Percentiles rank a stretch among this genome's conserved stretches.
Evolutionary conservation across 345 rosid genomes (phyloP).

Genomic region (Erodium maritimum): DNA sequence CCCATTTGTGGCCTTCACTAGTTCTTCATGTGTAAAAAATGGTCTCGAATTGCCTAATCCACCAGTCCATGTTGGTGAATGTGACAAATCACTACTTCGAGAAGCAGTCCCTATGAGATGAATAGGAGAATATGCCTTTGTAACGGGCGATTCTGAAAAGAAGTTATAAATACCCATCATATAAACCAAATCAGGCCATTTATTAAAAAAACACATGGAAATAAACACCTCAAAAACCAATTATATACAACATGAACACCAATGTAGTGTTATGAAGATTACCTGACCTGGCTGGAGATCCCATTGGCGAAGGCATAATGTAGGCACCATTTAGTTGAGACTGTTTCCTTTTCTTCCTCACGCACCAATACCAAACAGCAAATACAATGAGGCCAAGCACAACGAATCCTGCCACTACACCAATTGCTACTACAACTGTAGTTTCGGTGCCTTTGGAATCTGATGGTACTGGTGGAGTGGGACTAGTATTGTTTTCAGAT

Average conservation of each 20-base stretch:
- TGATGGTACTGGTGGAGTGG: slow-evolving; percentile 23
- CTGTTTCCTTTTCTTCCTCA: slow-evolving; percentile 44
- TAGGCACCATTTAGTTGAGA: slow-evolving; percentile 43
- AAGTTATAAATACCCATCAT: slow-evolving; percentile 10
- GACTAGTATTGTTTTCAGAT: slow-evolving; percentile 14
- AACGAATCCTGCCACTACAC: slow-evolving; percentile 37
- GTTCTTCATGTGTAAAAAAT: slow-evolving; percentile 61
- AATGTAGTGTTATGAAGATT: slow-evolving; percentile 3
- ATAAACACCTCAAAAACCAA: not conserved
- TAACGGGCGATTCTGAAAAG: slow-evolving; percentile 33
- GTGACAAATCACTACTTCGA: slow-evolving; percentile 27
- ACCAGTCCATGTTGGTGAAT: slow-evolving; percentile 44
- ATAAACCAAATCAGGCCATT: too few species aligned
- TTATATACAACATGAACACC: slow-evolving; percentile 3
- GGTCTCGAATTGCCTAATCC: slow-evolving; percentile 71
- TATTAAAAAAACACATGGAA: not conserved
- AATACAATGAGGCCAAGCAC: slow-evolving; percentile 47
- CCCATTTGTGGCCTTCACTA: slow-evolving; percentile 56
- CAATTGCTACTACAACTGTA: slow-evolving; percentile 38
- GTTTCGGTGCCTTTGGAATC: slow-evolving; percentile 19
- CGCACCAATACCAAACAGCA: slow-evolving; percentile 32
- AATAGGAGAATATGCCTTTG: slow-evolving; percentile 50
- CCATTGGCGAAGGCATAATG: slow-evolving; percentile 49
- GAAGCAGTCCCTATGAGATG: slow-evolving; percentile 56
- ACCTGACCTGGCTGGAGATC: slow-evolving; percentile 66